Evolutionary conservation across 2,329 filamentous ascomycete genomes (phyloP), one percentile per base, ranked within the genome.

Genomic region (Cladosporium austrohemisphaericum): DNA sequence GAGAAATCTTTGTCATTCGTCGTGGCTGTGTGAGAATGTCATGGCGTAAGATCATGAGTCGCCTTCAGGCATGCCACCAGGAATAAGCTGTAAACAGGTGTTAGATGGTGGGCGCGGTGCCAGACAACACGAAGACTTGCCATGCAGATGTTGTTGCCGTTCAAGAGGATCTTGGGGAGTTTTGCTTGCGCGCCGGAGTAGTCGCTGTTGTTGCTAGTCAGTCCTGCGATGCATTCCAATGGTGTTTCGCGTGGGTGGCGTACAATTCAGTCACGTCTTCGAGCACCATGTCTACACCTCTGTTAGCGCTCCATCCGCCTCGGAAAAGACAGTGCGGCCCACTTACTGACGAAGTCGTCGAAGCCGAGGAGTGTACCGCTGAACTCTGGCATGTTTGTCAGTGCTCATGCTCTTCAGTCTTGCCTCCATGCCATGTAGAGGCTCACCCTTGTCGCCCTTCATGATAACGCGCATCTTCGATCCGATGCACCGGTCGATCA

Each of bases 81-180:
- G 57, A 14, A 59, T 58, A 18, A 59, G 52, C 57, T 59, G 32
- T 23, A 19, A n/a, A 18, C 41, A n/a, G 28, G 22, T 16, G 16
- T 50, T 10, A 50, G 47, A 16, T 22, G 13, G n/a, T 14, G n/a
- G 32, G 7, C 7, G 5, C 16, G 29, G n/a, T 5, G 26, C 2
- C 5, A 10, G 5, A 7, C 13, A 14, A 8, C 14, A 33, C 5
- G 10, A 9, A 14, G 5, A 59, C 77, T 49, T 79, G 95, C 93
- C 93, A 98, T 98, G 86, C 92, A 97, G 57, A 98, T 89, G 65
- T 97, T 97, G 74, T 98, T 98, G 50, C 93, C 93, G 64, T 98
- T 98, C 31, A 98, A 75, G 33, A 98, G 73, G 54, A 98, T 95
- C 77, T 97, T 97, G 44, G 90, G 80, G 32, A 98, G 80, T 69